Evolutionary conservation across 2,329 filamentous ascomycete genomes (phyloP).

Genomic region (Pestalotiopsis sp.): DNA sequence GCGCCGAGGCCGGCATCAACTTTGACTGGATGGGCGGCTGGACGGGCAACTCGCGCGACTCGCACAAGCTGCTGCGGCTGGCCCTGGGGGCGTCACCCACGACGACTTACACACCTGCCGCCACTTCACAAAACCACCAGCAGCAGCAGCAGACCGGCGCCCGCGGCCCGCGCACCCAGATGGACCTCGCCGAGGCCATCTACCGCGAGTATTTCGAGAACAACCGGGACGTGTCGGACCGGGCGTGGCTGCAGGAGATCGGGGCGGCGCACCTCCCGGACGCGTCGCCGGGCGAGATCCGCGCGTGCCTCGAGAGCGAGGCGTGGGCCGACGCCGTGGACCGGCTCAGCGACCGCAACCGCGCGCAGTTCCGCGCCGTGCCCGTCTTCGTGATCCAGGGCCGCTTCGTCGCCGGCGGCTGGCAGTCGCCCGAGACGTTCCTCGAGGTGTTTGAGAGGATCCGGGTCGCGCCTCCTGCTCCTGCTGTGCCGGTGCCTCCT

Average conservation of each 20-base stretch:
- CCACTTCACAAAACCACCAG: conserved; percentile 14
- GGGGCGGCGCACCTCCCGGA: conserved; percentile 20
- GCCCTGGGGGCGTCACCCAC: conserved; percentile 37
- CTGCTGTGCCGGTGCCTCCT: not conserved
- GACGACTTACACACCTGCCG: conserved; percentile 26
- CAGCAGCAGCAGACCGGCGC: not conserved
- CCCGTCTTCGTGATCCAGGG: conserved; percentile 75
- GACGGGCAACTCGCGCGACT: conserved; percentile 46
- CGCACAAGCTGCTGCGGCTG: conserved; percentile 50
- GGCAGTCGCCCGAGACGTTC: conserved; percentile 69
- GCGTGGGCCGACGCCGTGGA: conserved; percentile 39
- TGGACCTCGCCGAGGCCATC: conserved; percentile 42
- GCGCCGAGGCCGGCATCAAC: conserved; percentile 37
- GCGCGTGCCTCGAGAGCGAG: conserved; percentile 28
- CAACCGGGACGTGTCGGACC: conserved; percentile 44
- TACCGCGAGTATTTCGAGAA: conserved; percentile 45
- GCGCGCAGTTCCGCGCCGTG: conserved; percentile 60
- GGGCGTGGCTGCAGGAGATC: conserved; percentile 37
- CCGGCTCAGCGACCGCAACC: conserved; percentile 24
- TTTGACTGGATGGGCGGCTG: conserved; percentile 41
- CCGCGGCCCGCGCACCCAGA: conserved; percentile 35
- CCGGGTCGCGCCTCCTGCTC: not conserved
- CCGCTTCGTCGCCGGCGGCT: conserved; percentile 69
- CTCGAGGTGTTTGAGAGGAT: conserved; percentile 59
- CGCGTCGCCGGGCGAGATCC: conserved; percentile 23